These are phyloP conservation scores for Ilyonectria destructans DNA, from an alignment of 2,329 filamentous ascomycete species.

Conservation along the genomic window DNA sequence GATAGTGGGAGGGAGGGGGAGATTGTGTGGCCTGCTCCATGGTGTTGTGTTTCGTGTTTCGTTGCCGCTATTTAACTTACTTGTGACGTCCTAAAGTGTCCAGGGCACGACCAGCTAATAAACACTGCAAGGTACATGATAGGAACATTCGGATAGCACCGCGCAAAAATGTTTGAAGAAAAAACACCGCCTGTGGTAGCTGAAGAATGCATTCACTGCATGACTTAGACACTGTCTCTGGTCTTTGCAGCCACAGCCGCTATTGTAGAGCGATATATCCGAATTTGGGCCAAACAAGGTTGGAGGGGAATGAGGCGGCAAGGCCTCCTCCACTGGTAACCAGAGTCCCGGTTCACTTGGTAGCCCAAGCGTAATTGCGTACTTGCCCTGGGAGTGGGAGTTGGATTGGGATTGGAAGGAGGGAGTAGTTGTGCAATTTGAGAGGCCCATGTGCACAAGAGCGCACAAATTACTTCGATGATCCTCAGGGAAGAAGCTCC, in stretches of 20 bases:
- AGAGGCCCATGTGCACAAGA: constrained; percentile 1
- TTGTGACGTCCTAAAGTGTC: constrained; percentile 28
- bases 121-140: constrained; percentile 18
- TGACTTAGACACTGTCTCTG: constrained; percentile 12
- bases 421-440: constrained; percentile 8
- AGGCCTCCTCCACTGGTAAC: neutral
- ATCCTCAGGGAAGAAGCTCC: neutral
- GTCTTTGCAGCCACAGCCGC: neutral
- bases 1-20: neutral
- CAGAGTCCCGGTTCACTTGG: neutral
- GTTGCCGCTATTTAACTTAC: constrained; percentile 21
- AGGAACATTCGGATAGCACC: constrained; percentile 4
- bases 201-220: neutral
- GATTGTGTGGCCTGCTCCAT: constrained; percentile 22
- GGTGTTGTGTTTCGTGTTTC: constrained; percentile 14
- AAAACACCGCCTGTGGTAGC: neutral
- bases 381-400: neutral
- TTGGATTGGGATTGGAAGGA: neutral
- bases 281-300: neutral
- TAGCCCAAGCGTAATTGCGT: neutral
- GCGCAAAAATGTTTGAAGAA: neutral
- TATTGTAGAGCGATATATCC: neutral
- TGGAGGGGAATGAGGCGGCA: constrained; percentile 2
- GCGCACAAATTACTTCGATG: constrained; percentile 1
- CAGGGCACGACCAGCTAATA: constrained; percentile 20